These are phyloP conservation scores for Fusarium sp. DNA, from an alignment of 2,329 filamentous ascomycete genomes.

Conservation along the genomic window DNA sequence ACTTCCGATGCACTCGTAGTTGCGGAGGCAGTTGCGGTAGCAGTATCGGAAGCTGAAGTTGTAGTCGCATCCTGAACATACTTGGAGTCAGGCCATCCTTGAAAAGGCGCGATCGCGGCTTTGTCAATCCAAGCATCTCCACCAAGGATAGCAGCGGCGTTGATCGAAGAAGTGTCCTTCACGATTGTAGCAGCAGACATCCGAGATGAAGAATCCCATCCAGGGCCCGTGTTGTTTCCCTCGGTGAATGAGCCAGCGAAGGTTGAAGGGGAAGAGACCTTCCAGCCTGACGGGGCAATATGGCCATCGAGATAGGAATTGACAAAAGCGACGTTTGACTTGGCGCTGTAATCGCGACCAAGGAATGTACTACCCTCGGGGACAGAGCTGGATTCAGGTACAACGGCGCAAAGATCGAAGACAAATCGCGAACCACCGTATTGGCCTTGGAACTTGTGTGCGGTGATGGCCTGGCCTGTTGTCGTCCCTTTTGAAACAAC, in stretches of 20 bases:
- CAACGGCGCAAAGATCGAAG: constrained; percentile 56
- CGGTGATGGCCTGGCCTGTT: constrained; percentile 45
- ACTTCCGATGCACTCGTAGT: constrained; percentile 6
- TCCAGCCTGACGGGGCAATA: constrained; percentile 46
- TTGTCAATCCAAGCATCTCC: constrained; percentile 51
- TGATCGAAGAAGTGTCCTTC: constrained; percentile 64
- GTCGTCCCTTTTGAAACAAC: constrained; percentile 29
- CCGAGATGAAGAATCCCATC: constrained; percentile 42
- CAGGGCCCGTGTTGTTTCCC: constrained; percentile 51
- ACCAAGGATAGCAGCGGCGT: constrained; percentile 52
- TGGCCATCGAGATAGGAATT: constrained; percentile 49
- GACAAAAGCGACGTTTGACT: constrained; percentile 45
- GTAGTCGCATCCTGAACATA: constrained; percentile 33
- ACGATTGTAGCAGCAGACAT: constrained; percentile 39
- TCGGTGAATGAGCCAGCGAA: constrained; percentile 48
- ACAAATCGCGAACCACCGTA: constrained; percentile 55
- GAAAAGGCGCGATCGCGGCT: constrained; percentile 46
- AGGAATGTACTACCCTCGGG: constrained; percentile 44
- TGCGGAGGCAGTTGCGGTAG: constrained; percentile 18
- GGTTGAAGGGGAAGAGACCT: constrained; percentile 38
- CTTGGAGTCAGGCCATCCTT: constrained; percentile 47
- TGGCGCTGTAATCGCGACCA: constrained; percentile 45
- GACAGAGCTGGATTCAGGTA: constrained; percentile 45
- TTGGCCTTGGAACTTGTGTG: constrained; percentile 43
- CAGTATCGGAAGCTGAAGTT: constrained; percentile 6